Evolutionary conservation across 2,329 filamentous ascomycete species (phyloP).

Genomic region (Sporothrix dimorphospora): DNA sequence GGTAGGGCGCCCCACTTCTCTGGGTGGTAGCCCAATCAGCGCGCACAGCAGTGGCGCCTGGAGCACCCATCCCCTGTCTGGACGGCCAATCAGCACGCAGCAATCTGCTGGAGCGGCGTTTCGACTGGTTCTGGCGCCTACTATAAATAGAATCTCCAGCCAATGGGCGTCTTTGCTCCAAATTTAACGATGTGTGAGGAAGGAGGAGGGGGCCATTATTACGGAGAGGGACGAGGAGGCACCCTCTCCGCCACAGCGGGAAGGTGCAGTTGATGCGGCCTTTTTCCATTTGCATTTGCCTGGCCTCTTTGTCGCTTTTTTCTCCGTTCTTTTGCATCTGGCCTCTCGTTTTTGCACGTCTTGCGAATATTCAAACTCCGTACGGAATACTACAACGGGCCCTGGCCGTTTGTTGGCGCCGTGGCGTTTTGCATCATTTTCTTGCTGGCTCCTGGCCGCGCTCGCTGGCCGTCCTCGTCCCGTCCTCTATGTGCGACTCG

Average conservation of each 20-base stretch:
- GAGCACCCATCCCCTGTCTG: conserved; percentile 13
- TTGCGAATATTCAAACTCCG: not conserved
- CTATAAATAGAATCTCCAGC: conserved; percentile 34
- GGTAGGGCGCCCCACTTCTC: conserved; percentile 17
- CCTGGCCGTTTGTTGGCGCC: conserved; percentile 12
- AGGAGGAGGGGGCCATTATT: conserved; percentile 7
- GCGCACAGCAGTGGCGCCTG: conserved; percentile 12
- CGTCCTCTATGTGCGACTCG: conserved; percentile 11
- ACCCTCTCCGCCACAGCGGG: conserved; percentile 12
- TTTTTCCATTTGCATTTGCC: not conserved
- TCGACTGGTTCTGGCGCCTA: conserved; percentile 35
- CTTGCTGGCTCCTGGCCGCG: not conserved
- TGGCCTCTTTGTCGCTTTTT: not conserved
- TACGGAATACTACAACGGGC: not conserved
- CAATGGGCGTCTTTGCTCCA: conserved; percentile 28
- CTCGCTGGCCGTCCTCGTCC: not conserved
- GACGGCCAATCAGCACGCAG: conserved; percentile 29
- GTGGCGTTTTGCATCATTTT: not conserved
- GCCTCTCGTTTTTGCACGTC: not conserved
- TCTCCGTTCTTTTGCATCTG: not conserved
- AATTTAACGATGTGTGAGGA: conserved; percentile 14
- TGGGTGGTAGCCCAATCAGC: conserved; percentile 22
- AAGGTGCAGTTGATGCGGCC: not conserved
- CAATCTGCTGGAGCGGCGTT: conserved; percentile 31
- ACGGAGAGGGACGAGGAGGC: conserved; percentile 13